These are phyloP conservation scores for Ceratocystis destructans DNA, from an alignment of 2,329 filamentous ascomycete genomes.

Conservation along the genomic window DNA sequence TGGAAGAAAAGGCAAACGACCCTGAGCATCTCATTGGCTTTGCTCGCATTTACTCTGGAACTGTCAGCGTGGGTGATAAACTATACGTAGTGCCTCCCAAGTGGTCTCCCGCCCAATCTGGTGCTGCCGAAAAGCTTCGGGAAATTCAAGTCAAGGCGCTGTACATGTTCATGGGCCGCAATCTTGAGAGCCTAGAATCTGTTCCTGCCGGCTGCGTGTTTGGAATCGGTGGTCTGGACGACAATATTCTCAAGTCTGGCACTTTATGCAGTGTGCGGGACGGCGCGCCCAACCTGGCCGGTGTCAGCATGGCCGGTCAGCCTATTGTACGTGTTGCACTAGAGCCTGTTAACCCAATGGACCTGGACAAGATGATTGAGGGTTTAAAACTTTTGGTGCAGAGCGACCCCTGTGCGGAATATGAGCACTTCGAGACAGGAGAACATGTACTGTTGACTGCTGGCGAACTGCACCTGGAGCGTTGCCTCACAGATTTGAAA, in stretches of 20 bases:
- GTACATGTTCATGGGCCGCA: conserved; percentile 91
- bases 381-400: conserved; percentile 80
- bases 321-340: conserved; percentile 92
- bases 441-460: conserved; percentile 93
- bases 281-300: conserved; percentile 80
- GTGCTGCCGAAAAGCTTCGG: conserved; percentile 57
- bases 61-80: conserved; percentile 73
- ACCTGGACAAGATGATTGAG: conserved; percentile 88
- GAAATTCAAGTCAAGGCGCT: conserved; percentile 76
- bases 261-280: conserved; percentile 80
- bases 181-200: conserved; percentile 64
- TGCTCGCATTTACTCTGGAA: conserved; percentile 84
- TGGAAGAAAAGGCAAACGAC: conserved; percentile 48
- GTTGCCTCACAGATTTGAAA: conserved; percentile 82
- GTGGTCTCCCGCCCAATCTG: conserved; percentile 68
- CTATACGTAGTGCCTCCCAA: conserved; percentile 89
- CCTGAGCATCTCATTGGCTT: conserved; percentile 89
- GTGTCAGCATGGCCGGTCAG: conserved; percentile 62
- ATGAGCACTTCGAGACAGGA: conserved; percentile 81
- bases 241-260: conserved; percentile 87
- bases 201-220: conserved; percentile 93
- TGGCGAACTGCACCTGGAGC: conserved; percentile 84
- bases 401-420: conserved; percentile 89
- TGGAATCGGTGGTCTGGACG: conserved; percentile 82
- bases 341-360: conserved; percentile 80